Evolutionary conservation across 257 asterid species (phyloP).

Genomic region (Cinchona pubescens): DNA sequence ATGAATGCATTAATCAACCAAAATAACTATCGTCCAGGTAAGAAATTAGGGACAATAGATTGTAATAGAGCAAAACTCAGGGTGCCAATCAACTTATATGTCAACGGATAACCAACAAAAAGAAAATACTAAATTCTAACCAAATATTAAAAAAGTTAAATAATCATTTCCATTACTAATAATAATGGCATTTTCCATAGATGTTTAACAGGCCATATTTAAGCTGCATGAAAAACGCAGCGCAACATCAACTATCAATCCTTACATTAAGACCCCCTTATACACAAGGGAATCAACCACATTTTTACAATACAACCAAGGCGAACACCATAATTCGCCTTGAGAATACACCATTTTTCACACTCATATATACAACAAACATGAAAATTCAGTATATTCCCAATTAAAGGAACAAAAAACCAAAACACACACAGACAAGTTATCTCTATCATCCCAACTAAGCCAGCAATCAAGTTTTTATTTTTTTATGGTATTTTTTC

Average conservation of each 20-base stretch:
- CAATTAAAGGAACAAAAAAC: background rate
- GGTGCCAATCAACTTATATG: background rate
- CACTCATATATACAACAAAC: slow-evolving; percentile 15
- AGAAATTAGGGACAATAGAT: background rate
- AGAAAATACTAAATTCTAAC: background rate
- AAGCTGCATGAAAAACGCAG: slow-evolving; percentile 14
- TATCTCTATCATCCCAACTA: background rate
- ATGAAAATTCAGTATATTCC: slow-evolving; percentile 7
- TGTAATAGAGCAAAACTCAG: background rate
- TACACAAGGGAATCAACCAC: background rate
- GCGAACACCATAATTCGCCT: slow-evolving; percentile 5
- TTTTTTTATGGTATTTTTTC: too few species aligned
- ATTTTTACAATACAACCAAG: slow-evolving; percentile 2
- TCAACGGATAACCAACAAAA: background rate
- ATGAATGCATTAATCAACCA: background rate
- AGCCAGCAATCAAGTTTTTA: background rate
- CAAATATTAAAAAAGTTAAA: background rate
- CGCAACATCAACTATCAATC: background rate
- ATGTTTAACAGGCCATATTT: background rate
- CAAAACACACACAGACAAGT: slow-evolving; percentile 12
- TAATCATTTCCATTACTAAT: background rate
- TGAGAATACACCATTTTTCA: background rate
- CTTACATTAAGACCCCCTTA: slow-evolving; percentile 3
- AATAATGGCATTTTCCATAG: background rate
- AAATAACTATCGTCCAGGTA: background rate